Base-by-base conservation (phyloP, 106 monocot species). In the Dendrobium officinale region DNA sequence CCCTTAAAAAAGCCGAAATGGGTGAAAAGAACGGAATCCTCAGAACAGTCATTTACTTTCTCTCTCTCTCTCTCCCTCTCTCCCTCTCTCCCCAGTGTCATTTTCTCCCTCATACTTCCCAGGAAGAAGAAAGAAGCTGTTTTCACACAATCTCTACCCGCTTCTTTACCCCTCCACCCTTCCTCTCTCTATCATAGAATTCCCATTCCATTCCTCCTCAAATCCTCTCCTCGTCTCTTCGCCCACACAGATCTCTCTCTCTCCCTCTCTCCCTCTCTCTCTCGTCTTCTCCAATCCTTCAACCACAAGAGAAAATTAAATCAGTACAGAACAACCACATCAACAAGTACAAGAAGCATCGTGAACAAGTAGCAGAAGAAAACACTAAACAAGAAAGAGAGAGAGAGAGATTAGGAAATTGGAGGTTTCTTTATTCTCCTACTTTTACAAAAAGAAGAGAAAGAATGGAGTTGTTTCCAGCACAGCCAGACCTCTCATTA, bases 41-140 rank as follows among this genome's bases (percentile, higher is more conserved):
- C 37, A 37, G 37, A 37, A 37, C 37, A 37, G 37, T 37, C 3
- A 37, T 37, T 37, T 37, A 37, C 3, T 37, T 37, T 37, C 37
- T 37, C 37, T 37, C 37, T 37, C 37, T 37, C 37, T 37, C 37
- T 37, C 37, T 3, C 37, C 3, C 37, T 37, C 37, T 2, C 37
- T n/a, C n/a, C 37, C 2, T 37, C 37, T 37, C 37, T 37, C 37
- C 37, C 37, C 37, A 37, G 37, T 37, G 37, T 37, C 37, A 58
- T 77, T 70, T 59, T 75, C 81, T 75, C 22, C 75, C 75, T 45
- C 29, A 79, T 75, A 43, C 70, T 44, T 75, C 82, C 79, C 31
- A 74, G 68, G 70, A 81, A 80, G 66, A 81, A 78, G 83, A 78
- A 83, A 87, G 83, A 83, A 48, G 31, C 64, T 55, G 47, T 40